These are phyloP conservation scores for Schizochytrium sp. DNA, from an alignment of 108 stramenopile genomes.

Conservation along the genomic window DNA sequence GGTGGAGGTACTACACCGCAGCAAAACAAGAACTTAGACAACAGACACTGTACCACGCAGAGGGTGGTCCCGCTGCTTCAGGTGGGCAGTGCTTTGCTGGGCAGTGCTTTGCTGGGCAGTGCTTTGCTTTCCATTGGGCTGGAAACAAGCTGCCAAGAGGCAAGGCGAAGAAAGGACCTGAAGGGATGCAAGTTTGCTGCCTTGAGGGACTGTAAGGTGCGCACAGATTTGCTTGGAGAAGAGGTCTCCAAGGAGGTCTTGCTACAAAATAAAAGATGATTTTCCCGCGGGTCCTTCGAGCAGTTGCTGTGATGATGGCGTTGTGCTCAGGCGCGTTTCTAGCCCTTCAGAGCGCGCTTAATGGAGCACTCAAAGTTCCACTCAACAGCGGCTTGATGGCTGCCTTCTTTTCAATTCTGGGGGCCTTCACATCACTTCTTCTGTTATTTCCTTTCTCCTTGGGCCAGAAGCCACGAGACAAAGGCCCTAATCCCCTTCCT, in stretches of 20 bases:
- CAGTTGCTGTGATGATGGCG: neutral
- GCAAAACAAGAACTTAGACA: no score
- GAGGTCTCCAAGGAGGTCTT: neutral
- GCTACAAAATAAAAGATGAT: neutral
- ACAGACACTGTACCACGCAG: no score
- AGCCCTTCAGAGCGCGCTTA: neutral
- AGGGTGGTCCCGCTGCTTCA: no score
- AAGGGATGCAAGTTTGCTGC: no score
- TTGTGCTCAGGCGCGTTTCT: neutral
- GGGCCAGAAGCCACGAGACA: neutral
- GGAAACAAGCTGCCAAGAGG: no score
- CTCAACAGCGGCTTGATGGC: slow-evolving; percentile 30
- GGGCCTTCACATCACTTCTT: slow-evolving; percentile 25
- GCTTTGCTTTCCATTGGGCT: no score
- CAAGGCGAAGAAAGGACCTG: no score
- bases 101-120: no score
- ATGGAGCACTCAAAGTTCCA: neutral
- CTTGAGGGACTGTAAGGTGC: no score
- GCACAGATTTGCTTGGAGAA: neutral
- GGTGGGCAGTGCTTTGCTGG: no score
- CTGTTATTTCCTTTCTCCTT: neutral
- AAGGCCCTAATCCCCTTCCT: neutral
- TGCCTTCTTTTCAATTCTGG: slow-evolving; percentile 9
- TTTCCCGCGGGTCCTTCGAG: neutral
- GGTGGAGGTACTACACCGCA: no score